Evolutionary conservation across 176 grass and related monocot species (phyloP).

Genomic region (Bromus sterilis): DNA sequence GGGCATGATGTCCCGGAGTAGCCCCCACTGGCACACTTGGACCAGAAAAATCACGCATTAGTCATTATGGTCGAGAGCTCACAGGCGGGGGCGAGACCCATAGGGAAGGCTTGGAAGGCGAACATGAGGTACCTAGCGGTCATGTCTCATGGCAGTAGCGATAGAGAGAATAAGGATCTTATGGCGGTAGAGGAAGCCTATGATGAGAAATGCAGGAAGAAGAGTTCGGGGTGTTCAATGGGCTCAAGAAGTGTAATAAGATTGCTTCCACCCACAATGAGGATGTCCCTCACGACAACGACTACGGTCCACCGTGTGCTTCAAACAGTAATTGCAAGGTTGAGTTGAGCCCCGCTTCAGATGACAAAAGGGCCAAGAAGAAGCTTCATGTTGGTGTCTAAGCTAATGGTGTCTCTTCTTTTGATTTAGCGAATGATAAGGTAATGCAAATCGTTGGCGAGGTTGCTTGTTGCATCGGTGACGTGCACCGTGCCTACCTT

Average conservation of each 20-base stretch:
- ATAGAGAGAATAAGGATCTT: slow-evolving; percentile 24
- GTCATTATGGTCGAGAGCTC: slow-evolving; percentile 49
- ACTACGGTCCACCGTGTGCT: slow-evolving; percentile 4
- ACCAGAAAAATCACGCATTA: slow-evolving; percentile 29
- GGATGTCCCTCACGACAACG: slow-evolving; percentile 13
- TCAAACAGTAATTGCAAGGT: slow-evolving; percentile 48
- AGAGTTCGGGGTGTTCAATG: slow-evolving; percentile 69
- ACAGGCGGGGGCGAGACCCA: not conserved
- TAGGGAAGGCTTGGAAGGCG: slow-evolving; percentile 32
- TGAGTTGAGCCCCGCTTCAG: slow-evolving; percentile 37
- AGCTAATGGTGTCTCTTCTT: slow-evolving; percentile 10
- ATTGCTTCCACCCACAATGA: not conserved
- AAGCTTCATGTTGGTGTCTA: slow-evolving; percentile 16
- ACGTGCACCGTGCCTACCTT: no score
- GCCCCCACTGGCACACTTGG: slow-evolving; percentile 25
- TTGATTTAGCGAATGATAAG: slow-evolving; percentile 49
- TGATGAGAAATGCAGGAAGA: slow-evolving; percentile 31
- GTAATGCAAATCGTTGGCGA: not conserved
- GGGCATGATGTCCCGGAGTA: not conserved
- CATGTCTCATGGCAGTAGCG: slow-evolving; percentile 28
- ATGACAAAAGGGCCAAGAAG: slow-evolving; percentile 50
- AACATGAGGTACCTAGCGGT: slow-evolving; percentile 41
- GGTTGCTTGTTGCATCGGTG: no score
- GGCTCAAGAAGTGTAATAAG: slow-evolving; percentile 86
- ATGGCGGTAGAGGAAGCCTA: slow-evolving; percentile 17